A percentile compares a stretch with the other conserved stretches of the same genome.
Evolutionary conservation across 768 basidiomycete species (phyloP).

Genomic region (Leccinum rimulosum): DNA sequence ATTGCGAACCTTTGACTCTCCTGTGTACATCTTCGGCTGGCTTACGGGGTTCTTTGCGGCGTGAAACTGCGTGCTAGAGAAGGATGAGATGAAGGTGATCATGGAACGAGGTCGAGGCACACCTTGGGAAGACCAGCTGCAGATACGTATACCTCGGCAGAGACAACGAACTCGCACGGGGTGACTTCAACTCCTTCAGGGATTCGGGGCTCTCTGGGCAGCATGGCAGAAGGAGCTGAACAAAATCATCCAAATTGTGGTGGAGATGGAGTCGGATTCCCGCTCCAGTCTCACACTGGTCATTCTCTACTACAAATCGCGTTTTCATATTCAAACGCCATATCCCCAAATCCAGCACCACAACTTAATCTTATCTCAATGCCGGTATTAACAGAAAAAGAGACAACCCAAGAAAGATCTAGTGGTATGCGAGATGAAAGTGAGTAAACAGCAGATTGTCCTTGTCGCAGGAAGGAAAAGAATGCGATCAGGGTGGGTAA

Average conservation of each 20-base stretch:
- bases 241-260: neutral
- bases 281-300: neutral
- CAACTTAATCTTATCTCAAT: neutral
- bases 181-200: slow-evolving; percentile 3
- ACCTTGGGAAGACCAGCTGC: slow-evolving; percentile 59
- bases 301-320: neutral
- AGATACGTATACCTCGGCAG: slow-evolving; percentile 61
- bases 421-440: slow-evolving; percentile 7
- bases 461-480: slow-evolving; percentile 10
- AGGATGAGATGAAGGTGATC: slow-evolving; percentile 8
- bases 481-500: slow-evolving; percentile 14
- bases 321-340: neutral
- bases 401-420: slow-evolving; percentile 13
- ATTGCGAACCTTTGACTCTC: slow-evolving; percentile 58
- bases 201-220: slow-evolving; percentile 6
- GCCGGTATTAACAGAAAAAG: slow-evolving; percentile 10
- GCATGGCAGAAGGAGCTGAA: slow-evolving; percentile 12
- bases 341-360: slow-evolving; percentile 4
- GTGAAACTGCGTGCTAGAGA: slow-evolving; percentile 42
- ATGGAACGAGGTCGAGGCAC: slow-evolving; percentile 8
- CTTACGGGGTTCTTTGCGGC: slow-evolving; percentile 45
- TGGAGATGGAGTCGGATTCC: neutral
- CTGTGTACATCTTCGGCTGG: slow-evolving; percentile 43
- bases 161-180: slow-evolving; percentile 55
- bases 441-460: slow-evolving; percentile 16